Evolutionary conservation across 345 rosid species (phyloP).

Genomic region (Stellera chamaejasme): DNA sequence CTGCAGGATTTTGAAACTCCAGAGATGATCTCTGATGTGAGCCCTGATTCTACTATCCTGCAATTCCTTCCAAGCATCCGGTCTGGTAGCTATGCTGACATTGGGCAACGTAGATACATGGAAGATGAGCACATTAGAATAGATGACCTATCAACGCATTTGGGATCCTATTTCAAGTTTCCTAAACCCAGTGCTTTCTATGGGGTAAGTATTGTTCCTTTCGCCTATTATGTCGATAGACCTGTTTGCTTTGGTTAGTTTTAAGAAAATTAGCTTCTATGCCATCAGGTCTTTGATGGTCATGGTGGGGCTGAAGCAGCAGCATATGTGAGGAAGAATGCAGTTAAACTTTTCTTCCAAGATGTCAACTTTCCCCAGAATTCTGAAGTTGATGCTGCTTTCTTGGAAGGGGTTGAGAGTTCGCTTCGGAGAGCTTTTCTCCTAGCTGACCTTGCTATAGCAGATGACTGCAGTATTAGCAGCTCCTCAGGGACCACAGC

Average conservation of each 20-base stretch:
- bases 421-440: conserved; percentile 54
- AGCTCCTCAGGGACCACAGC: conserved; percentile 89
- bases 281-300: conserved; percentile 69
- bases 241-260: neutral
- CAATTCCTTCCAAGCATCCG: conserved; percentile 50
- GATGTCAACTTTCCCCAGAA: conserved; percentile 57
- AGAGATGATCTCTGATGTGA: conserved; percentile 21
- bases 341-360: conserved; percentile 40
- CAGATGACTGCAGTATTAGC: conserved; percentile 46
- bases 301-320: conserved; percentile 92
- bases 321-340: conserved; percentile 43
- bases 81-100: conserved; percentile 54
- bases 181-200: conserved; percentile 58
- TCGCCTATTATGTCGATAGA: conserved; percentile 9
- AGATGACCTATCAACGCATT: conserved; percentile 43
- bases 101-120: conserved; percentile 53
- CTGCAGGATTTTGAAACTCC: conserved; percentile 33
- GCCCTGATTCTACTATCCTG: conserved; percentile 19
- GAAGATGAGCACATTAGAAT: conserved; percentile 60
- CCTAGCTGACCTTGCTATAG: conserved; percentile 64
- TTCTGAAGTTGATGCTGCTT: conserved; percentile 33
- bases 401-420: conserved; percentile 42
- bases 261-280: conserved; percentile 10
- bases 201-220: conserved; percentile 34
- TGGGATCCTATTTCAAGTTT: conserved; percentile 36